Evolutionary conservation across 2,329 filamentous ascomycete genomes (phyloP), one percentile per base, ranked within the genome.

Genomic region (Colletotrichum sp.): DNA sequence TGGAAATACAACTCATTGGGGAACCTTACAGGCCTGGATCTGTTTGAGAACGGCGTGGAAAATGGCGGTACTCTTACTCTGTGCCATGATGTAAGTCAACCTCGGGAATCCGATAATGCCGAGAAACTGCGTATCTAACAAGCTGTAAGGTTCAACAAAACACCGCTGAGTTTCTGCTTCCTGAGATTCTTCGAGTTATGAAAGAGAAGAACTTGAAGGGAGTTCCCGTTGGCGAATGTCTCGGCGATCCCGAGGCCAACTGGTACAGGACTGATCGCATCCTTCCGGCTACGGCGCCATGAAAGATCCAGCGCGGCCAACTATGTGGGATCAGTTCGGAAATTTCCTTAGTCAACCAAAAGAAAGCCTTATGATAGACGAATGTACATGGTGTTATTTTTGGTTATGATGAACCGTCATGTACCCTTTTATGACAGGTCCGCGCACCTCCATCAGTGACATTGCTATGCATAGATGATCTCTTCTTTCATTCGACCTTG

Each of bases 171-270:
- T 36, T 43, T 43, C 43, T 71, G 14, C 57, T 60, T 24, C 59
- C 39, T 48, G 36, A 59, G 0, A 26, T 59, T 60, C 26, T 28
- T 18, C 59, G 63, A 64, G 39, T 71, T 43, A 60, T 71, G 55
- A 60, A 55, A 32, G 48, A 57, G 14, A 69, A 83, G 79, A 71
- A 79, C 84, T 5, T 82, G 81, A 36, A 69, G 72, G 13, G 82
- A 13, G 86, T 88, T 21, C 87, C 86, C 10, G 81, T 88, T 21
- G 87, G 87, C 63, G 86, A 87, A 75, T 89, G 87, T 75, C 81
- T 89, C 34, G 84, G 83, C 21, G 87, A 88, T 76, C 83, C 85
- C 14, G 68, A 78, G 13, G 80, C 76, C 36, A 89, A 89, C 81
- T 89, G 87, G 87, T 89, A 89, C 80, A 59, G 26, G 24, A 30